Conservation (phyloP, 495 filamentous ascomycete genomes). For the Aspergillus avenaceus region DNA sequence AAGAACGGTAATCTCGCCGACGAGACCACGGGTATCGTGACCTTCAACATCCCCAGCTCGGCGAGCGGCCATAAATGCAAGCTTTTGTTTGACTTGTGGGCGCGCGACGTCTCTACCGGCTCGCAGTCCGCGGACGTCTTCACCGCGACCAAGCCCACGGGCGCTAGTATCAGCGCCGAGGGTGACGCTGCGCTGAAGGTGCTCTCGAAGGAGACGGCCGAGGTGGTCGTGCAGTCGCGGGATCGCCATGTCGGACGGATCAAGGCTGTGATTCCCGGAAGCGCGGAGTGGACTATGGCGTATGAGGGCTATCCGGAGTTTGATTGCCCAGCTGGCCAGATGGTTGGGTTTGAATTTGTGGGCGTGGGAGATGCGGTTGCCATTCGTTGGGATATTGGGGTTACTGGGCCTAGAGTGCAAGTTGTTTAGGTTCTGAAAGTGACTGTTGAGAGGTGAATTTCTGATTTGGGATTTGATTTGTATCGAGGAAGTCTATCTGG, state of each 20-base stretch:
- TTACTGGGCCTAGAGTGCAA: conserved; percentile 5
- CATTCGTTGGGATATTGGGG: conserved; percentile 15
- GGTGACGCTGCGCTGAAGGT: not conserved
- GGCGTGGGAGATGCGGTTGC: conserved; percentile 9
- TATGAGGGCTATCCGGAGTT: conserved; percentile 8
- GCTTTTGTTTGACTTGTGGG: conserved; percentile 11
- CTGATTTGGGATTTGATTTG: too few relatives aligned
- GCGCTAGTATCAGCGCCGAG: not conserved
- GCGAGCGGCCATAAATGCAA: conserved; percentile 6
- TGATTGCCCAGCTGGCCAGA: conserved; percentile 5
- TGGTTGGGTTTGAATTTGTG: conserved; percentile 15
- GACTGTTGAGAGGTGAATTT: not conserved
- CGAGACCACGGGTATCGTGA: conserved; percentile 10
- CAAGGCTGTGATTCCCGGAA: not conserved
- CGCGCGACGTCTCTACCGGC: conserved; percentile 10
- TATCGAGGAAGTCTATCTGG: too few relatives aligned
- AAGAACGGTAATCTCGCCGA: conserved; percentile 8
- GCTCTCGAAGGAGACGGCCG: not conserved
- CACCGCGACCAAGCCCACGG: conserved; percentile 6
- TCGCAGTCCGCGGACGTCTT: conserved; percentile 10
- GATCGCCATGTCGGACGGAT: conserved; percentile 6
- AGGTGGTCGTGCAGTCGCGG: conserved; percentile 4
- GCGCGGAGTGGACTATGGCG: conserved; percentile 8
- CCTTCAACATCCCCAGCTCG: conserved; percentile 3
- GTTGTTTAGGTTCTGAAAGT: too few relatives aligned